A percentile compares a stretch with the other conserved stretches of the same genome.
Conservation (phyloP, 2,329 filamentous ascomycete species). For the Chaetomiaceae sp. region DNA sequence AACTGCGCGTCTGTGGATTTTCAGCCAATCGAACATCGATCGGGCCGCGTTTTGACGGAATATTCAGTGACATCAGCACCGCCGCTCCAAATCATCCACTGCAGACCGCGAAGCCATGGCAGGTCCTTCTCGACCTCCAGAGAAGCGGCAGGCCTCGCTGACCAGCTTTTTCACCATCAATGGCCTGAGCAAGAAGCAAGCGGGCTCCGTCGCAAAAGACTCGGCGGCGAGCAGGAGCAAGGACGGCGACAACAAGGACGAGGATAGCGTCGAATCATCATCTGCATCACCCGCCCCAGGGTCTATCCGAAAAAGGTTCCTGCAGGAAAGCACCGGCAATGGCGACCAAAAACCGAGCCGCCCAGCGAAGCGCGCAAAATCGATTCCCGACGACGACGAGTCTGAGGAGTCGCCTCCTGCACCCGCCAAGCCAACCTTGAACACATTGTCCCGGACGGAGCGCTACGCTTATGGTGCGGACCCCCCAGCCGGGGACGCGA, state of each 20-base stretch:
- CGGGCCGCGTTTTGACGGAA: slow-evolving; percentile 9
- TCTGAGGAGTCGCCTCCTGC: slow-evolving; percentile 33
- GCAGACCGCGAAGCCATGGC: slow-evolving; percentile 31
- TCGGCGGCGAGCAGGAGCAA: background rate
- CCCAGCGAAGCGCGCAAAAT: slow-evolving; percentile 43
- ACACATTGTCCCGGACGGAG: slow-evolving; percentile 41
- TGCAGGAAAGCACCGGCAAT: slow-evolving; percentile 44
- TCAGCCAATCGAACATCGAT: background rate
- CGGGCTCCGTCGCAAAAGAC: slow-evolving; percentile 27
- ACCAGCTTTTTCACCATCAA: slow-evolving; percentile 74
- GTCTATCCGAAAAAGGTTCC: slow-evolving; percentile 45
- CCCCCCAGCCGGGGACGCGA: slow-evolving; percentile 36
- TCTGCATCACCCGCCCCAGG: slow-evolving; percentile 28
- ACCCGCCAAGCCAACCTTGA: slow-evolving; percentile 27
- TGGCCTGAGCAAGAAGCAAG: slow-evolving; percentile 31
- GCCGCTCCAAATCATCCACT: background rate
- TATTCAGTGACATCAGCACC: slow-evolving; percentile 19
- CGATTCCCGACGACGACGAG: slow-evolving; percentile 32
- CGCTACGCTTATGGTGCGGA: slow-evolving; percentile 49
- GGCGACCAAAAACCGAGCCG: slow-evolving; percentile 40
- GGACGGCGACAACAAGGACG: background rate
- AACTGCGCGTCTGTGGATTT: slow-evolving; percentile 14
- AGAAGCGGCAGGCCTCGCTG: slow-evolving; percentile 74
- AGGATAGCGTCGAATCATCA: slow-evolving; percentile 26
- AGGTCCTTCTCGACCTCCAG: slow-evolving; percentile 37